These are phyloP conservation scores for Sparassis latifolia DNA, from an alignment of 1,284 basidiomycete species.

Conservation along the genomic window DNA sequence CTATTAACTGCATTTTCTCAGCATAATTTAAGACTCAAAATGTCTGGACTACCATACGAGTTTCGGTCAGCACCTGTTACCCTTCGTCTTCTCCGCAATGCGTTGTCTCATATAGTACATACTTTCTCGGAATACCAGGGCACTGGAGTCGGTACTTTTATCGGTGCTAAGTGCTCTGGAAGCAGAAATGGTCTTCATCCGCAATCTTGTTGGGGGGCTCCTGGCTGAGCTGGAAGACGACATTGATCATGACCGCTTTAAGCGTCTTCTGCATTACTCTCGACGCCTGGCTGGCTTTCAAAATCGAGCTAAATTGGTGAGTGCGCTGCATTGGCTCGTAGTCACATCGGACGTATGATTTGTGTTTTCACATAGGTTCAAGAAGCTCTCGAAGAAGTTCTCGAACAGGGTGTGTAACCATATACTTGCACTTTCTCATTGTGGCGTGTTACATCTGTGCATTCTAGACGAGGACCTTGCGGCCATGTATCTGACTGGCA, in stretches of 20 bases:
- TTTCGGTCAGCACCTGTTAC: conserved; percentile 59
- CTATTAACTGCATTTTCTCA: conserved; percentile 25
- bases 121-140: conserved; percentile 40
- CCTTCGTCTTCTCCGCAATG: conserved; percentile 1
- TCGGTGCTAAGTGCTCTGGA: conserved; percentile 87
- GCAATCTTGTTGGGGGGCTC: conserved; percentile 80
- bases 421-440: conserved; percentile 2
- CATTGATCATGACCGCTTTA: conserved; percentile 90
- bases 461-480: conserved; percentile 82
- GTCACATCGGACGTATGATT: conserved; percentile 11
- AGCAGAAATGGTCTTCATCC: conserved; percentile 88
- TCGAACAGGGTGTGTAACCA: conserved; percentile 66
- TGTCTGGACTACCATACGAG: conserved; percentile 74
- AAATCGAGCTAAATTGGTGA: conserved; percentile 76
- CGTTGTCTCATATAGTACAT: conserved; percentile 15
- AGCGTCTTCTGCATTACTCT: conserved; percentile 85
- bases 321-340: conserved; percentile 1
- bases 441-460: not conserved
- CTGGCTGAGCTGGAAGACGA: conserved; percentile 90
- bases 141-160: conserved; percentile 84
- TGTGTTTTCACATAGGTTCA: conserved; percentile 53
- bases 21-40: conserved; percentile 74
- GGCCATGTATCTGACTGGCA: conserved; percentile 88
- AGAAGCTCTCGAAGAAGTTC: conserved; percentile 82
- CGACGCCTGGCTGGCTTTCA: conserved; percentile 82